Conservation (phyloP, 352 stramenopile species). For the Ochromonadaceae sp. region DNA sequence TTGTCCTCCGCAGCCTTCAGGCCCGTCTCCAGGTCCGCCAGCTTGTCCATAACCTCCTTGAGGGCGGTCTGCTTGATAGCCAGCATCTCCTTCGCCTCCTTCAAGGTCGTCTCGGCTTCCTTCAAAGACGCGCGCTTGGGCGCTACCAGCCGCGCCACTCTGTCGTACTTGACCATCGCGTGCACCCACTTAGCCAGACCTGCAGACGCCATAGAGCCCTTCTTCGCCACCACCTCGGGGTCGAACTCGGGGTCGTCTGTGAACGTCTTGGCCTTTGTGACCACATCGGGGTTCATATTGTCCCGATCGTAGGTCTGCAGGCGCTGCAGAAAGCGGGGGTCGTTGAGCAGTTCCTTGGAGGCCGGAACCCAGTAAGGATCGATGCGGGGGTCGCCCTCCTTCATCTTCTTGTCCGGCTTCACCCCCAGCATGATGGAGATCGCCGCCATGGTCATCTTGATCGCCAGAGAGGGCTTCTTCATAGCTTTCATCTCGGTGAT, state of each 20-base stretch:
- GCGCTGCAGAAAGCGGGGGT: constrained; percentile 76
- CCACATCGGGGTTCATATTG: constrained; percentile 64
- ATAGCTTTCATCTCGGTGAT: constrained; percentile 85
- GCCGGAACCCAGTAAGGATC: constrained; percentile 82
- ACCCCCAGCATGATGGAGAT: constrained; percentile 88
- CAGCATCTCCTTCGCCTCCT: constrained; percentile 59
- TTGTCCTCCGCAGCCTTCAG: constrained; percentile 73
- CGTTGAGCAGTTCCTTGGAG: constrained; percentile 73
- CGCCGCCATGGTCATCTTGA: constrained; percentile 83
- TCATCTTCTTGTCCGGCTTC: constrained; percentile 51
- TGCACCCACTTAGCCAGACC: constrained; percentile 84
- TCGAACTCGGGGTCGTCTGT: constrained; percentile 68
- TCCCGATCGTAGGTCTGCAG: constrained; percentile 88
- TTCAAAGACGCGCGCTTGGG: constrained; percentile 78
- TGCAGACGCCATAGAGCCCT: constrained; percentile 75
- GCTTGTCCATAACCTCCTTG: constrained; percentile 74
- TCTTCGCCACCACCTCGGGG: constrained; percentile 72
- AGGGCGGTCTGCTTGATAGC: constrained; percentile 70
- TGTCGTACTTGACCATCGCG: constrained; percentile 87
- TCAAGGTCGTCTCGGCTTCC: constrained; percentile 59
- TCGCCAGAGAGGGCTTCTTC: constrained; percentile 79
- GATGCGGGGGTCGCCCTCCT: constrained; percentile 29
- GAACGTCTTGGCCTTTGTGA: constrained; percentile 66
- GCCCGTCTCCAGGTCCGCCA: constrained; percentile 57
- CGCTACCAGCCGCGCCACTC: constrained; percentile 71